Percentiles rank a stretch among this genome's conserved stretches.
phyloP scores from a whole-genome alignment of 176 grass and related monocot genomes.

The Typha latifolia region DNA sequence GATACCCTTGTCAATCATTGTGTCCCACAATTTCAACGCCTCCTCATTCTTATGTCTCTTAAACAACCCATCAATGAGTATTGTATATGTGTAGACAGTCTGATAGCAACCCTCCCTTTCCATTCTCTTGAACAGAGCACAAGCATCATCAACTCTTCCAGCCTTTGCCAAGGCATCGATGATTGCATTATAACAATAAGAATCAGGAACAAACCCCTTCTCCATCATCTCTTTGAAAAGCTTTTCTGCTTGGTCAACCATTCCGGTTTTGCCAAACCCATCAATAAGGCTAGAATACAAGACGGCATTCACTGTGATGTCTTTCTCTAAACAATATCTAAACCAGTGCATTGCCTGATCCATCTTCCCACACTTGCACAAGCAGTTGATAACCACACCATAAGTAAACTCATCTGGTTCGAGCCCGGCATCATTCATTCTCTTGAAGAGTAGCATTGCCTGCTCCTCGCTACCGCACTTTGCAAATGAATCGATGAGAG shows the following conservation, averaged over 20 bases:
- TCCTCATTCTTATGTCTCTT: slow-evolving; percentile 84
- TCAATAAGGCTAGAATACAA: slow-evolving; percentile 73
- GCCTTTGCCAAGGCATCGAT: slow-evolving; percentile 63
- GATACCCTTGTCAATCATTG: slow-evolving; percentile 84
- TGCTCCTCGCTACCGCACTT: slow-evolving; percentile 52
- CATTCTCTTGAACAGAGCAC: slow-evolving; percentile 67
- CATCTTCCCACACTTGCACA: slow-evolving; percentile 65
- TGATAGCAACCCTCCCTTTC: slow-evolving; percentile 67
- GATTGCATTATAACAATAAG: slow-evolving; percentile 73
- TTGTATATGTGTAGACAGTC: slow-evolving; percentile 79
- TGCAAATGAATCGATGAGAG: slow-evolving; percentile 47
- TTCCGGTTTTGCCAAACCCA: slow-evolving; percentile 69
- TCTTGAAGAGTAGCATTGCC: slow-evolving; percentile 54
- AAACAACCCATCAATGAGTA: slow-evolving; percentile 78
- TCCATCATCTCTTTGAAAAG: slow-evolving; percentile 73
- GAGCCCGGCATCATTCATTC: slow-evolving; percentile 60
- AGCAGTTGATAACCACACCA: slow-evolving; percentile 67
- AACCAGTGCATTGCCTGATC: slow-evolving; percentile 63
- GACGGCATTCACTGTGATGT: slow-evolving; percentile 43
- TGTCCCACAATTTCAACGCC: slow-evolving; percentile 64
- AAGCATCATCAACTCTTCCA: slow-evolving; percentile 52
- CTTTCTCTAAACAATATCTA: slow-evolving; percentile 37
- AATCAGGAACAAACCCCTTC: slow-evolving; percentile 57
- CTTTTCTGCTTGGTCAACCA: slow-evolving; percentile 46
- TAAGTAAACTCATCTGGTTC: slow-evolving; percentile 50